Conservation (phyloP, 1,284 basidiomycete genomes). For the Cystobasidium pallidum region DNA sequence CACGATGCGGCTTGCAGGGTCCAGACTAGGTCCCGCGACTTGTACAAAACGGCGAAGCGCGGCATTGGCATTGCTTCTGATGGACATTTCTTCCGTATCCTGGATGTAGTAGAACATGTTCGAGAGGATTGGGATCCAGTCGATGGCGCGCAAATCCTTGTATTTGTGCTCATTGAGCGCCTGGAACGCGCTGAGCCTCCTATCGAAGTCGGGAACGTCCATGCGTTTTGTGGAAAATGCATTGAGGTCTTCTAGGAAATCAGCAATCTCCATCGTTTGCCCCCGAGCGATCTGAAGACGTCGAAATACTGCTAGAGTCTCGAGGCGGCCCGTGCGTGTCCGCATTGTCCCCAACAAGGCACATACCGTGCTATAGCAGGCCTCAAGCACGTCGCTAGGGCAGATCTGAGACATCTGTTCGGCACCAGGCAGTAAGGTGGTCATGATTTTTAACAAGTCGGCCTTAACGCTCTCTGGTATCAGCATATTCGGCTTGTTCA, state of each 20-base stretch:
- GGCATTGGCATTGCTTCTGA: constrained; percentile 79
- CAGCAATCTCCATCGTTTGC: constrained; percentile 58
- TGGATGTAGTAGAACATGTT: constrained; percentile 85
- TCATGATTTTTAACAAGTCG: constrained; percentile 77
- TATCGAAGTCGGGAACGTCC: constrained; percentile 93
- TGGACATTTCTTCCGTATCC: constrained; percentile 84
- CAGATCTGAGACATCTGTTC: constrained; percentile 56
- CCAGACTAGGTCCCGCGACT: constrained; percentile 57
- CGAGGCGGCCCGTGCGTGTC: constrained; percentile 68
- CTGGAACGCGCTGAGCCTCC: constrained; percentile 76
- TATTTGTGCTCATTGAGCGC: constrained; percentile 70
- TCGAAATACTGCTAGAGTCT: constrained; percentile 69
- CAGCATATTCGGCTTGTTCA: constrained; percentile 74
- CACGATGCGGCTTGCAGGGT: constrained; percentile 53
- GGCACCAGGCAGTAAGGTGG: constrained; percentile 71
- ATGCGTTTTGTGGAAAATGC: constrained; percentile 79
- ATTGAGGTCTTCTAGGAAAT: constrained; percentile 74
- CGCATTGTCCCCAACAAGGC: constrained; percentile 76
- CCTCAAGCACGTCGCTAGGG: constrained; percentile 63
- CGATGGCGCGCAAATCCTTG: constrained; percentile 61
- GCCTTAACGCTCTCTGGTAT: constrained; percentile 86
- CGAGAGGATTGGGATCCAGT: constrained; percentile 85
- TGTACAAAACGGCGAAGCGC: constrained; percentile 79
- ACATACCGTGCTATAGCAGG: constrained; percentile 62
- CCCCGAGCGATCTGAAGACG: constrained; percentile 63